Conservation (phyloP, 495 filamentous ascomycete species). For the Apiosordaria backusii region DNA sequence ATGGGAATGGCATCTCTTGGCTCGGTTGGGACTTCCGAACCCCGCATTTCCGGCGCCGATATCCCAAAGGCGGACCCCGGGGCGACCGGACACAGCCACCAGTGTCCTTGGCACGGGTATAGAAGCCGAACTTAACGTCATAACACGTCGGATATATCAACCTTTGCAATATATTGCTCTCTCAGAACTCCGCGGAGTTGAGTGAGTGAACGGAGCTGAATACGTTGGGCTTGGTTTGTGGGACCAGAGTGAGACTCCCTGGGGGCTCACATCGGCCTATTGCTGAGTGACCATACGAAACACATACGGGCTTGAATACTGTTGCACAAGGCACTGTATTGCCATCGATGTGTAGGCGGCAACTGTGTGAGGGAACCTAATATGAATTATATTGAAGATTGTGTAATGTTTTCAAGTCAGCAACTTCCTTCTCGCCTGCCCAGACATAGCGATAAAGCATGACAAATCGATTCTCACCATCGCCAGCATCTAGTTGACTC, state of each 20-base stretch:
- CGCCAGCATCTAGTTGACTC: not conserved
- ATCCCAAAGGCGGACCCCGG: not conserved
- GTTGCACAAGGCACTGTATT: too few relatives aligned
- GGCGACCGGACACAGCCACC: not conserved
- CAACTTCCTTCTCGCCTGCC: not conserved
- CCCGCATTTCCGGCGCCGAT: conserved; percentile 2
- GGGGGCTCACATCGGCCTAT: not conserved
- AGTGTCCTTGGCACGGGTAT: not conserved
- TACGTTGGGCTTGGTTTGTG: not conserved
- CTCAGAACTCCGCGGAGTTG: not conserved
- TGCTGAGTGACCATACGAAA: not conserved
- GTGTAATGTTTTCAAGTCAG: not conserved
- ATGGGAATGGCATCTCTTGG: not conserved
- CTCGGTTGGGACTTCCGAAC: conserved; percentile 1
- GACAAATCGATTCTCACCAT: not conserved
- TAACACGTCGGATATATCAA: not conserved
- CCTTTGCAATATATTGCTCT: not conserved
- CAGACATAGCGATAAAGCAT: not conserved
- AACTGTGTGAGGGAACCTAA: not conserved
- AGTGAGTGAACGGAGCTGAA: not conserved
- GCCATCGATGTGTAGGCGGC: not conserved
- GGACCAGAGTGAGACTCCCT: not conserved
- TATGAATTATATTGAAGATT: not conserved
- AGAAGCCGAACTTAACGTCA: not conserved
- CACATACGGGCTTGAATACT: not conserved